Evolutionary conservation across 1,139 yeast species (phyloP).

Genomic region (Saccharomycopsis phalli): DNA sequence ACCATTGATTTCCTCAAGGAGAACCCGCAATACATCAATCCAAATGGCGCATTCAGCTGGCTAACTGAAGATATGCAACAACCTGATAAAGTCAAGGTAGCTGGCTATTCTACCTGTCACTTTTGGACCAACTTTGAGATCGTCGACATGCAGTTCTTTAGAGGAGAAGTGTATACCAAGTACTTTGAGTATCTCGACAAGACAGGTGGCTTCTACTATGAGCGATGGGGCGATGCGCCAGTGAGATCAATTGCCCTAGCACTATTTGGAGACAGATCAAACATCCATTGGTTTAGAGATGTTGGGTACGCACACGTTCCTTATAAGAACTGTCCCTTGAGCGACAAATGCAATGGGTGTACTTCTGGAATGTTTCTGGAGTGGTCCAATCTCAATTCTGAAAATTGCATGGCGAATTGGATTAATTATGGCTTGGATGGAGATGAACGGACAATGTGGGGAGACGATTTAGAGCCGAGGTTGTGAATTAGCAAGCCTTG

Average conservation of each 20-base stretch:
- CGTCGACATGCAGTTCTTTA: constrained; percentile 71
- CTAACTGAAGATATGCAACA: constrained; percentile 56
- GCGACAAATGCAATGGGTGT: constrained; percentile 35
- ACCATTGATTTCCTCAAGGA: constrained; percentile 48
- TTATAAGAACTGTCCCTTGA: constrained; percentile 61
- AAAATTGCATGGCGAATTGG: constrained; percentile 74
- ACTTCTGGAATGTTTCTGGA: constrained; percentile 38
- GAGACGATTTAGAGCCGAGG: too few species aligned
- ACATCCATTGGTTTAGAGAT: constrained; percentile 83
- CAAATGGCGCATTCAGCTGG: constrained; percentile 66
- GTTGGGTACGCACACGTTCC: constrained; percentile 74
- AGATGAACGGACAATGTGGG: constrained; percentile 21
- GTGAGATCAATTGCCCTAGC: constrained; percentile 72
- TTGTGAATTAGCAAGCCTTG: too few species aligned
- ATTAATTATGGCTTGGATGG: constrained; percentile 48
- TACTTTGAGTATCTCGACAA: constrained; percentile 60
- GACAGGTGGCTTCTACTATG: constrained; percentile 75
- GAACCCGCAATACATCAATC: constrained; percentile 53
- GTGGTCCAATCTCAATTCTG: constrained; percentile 40
- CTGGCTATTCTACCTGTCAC: constrained; percentile 78
- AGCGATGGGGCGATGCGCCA: constrained; percentile 92
- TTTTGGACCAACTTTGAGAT: constrained; percentile 86
- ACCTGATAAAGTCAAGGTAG: constrained; percentile 45
- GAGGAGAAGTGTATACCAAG: constrained; percentile 53
- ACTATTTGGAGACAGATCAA: constrained; percentile 58